Conservation (phyloP, 805 yeast genomes). For the Monosporozyma unispora region DNA sequence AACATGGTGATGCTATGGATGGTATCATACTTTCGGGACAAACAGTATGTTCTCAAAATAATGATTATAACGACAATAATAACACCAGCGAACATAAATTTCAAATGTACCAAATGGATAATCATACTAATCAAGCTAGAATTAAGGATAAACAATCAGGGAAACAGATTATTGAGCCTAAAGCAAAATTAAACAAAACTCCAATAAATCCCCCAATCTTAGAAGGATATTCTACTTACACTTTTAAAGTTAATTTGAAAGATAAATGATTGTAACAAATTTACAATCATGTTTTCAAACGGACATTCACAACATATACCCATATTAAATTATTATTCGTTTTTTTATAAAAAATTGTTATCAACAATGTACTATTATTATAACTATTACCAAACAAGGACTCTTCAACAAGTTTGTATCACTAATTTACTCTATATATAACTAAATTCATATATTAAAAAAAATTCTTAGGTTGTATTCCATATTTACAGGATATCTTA, state of each 20-base stretch:
- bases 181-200: constrained; percentile 7
- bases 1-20: neutral
- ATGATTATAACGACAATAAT: neutral
- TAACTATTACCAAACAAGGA: neutral
- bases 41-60: neutral
- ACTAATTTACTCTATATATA: neutral
- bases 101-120: neutral
- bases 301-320: neutral
- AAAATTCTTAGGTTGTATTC: neutral
- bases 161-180: neutral
- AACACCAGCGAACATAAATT: neutral
- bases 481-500: neutral
- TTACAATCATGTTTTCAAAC: neutral
- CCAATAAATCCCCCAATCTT: constrained; percentile 7
- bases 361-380: neutral
- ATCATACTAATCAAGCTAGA: neutral
- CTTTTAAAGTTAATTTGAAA: constrained; percentile 18
- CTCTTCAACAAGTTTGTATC: neutral
- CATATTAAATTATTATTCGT: neutral
- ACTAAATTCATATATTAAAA: neutral
- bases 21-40: neutral
- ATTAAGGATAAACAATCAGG: neutral
- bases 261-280: neutral
- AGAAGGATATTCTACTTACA: constrained; percentile 15
- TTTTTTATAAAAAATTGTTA: neutral